Percentiles rank a stretch among this genome's conserved stretches.
Conservation (phyloP, 768 basidiomycete genomes). For the Tulasnella calospora region DNA sequence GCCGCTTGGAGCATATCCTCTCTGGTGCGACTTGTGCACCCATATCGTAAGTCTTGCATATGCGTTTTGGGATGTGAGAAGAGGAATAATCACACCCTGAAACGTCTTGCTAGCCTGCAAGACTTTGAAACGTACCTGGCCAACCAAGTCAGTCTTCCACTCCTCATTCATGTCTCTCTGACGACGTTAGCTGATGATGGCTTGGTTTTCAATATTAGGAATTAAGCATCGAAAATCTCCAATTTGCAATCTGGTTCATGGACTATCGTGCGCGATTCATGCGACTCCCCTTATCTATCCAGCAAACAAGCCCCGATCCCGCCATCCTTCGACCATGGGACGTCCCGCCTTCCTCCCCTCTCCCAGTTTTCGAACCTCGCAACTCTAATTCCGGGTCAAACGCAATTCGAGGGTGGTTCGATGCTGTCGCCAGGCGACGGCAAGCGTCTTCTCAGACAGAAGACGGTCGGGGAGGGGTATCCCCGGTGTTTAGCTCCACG, state of each 20-base stretch:
- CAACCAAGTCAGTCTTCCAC: slow-evolving; percentile 19
- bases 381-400: background rate
- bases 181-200: background rate
- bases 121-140: slow-evolving; percentile 35
- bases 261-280: slow-evolving; percentile 41
- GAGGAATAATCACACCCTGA: background rate
- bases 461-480: background rate
- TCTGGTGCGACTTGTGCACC: slow-evolving; percentile 42
- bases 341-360: background rate
- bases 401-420: background rate
- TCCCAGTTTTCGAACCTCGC: background rate
- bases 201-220: slow-evolving; percentile 31
- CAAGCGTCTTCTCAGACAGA: background rate
- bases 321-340: background rate
- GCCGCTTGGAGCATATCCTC: slow-evolving; percentile 37
- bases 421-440: background rate
- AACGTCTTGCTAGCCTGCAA: slow-evolving; percentile 31
- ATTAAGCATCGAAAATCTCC: slow-evolving; percentile 37
- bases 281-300: slow-evolving; percentile 29
- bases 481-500: background rate
- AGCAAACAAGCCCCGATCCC: slow-evolving; percentile 15
- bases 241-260: slow-evolving; percentile 41
- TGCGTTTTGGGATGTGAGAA: no score
- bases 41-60: slow-evolving; percentile 35
- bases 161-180: background rate